Evolutionary conservation across 78 protist genomes (phyloP), one percentile per base, ranked within the genome.

Genomic region (Carpediemonas membranifera): DNA sequence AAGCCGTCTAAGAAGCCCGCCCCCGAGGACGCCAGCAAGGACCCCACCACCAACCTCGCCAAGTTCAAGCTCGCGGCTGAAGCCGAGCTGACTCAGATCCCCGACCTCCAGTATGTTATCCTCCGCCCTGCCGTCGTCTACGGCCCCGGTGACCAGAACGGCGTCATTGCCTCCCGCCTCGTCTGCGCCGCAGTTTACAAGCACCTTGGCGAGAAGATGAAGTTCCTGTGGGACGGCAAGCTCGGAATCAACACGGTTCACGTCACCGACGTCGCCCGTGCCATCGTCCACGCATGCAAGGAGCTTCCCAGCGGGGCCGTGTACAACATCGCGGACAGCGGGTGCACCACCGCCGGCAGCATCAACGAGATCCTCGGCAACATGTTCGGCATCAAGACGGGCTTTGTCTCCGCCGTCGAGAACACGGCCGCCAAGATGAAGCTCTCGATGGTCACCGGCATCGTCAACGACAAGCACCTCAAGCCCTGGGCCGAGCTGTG

Each of bases 51-150:
- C 0, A 3, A 27, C 28, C 27, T 87, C 18, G 93, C 94, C 59
- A 52, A 36, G 30, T 16, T 19, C 56, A 76, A 87, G 63, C 59
- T 67, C 16, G 51, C 67, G n/a, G 90, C 90, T 13, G 96, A 91
- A 74, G 19, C 75, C n/a, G 81, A 16, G 21, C 62, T 87, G 47
- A 41, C 34, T 24, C 33, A 31, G 24, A 56, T 68, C 33, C 2
- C 52, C 2, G 53, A 52, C 18, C 44, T 79, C 1, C 71, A 31
- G 9, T 0, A 69, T 3, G 64, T 87, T 50, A 84, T 92, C 65
- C 66, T 88, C 25, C 77, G 97, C 33, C 94, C 94, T 33, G 84
- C 97, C 33, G 71, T 78, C 39, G 90, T 90, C 0, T 92, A 92
- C 61, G 97, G 97, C 43, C 85, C 88, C 37, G 91, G 88, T 31